These are phyloP conservation scores for Persicaria tinctoria DNA, from an alignment of 148 eudicot species.

Conservation along the genomic window DNA sequence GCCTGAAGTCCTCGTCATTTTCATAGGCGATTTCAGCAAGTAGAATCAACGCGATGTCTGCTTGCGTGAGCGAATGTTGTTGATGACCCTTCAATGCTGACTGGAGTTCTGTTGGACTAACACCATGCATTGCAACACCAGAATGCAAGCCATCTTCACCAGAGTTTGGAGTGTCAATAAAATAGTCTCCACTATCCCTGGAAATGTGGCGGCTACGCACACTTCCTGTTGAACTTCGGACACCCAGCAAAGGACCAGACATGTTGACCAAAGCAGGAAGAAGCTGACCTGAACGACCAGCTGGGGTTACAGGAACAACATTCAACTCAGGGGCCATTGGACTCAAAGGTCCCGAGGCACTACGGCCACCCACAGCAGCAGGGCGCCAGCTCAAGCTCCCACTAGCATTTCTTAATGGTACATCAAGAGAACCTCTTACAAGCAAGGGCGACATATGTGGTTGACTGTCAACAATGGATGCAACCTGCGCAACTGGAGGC, in stretches of 20 bases:
- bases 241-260: slow-evolving; percentile 98
- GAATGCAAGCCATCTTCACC: slow-evolving; percentile 81
- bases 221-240: slow-evolving; percentile 93
- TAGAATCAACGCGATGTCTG: slow-evolving; percentile 91
- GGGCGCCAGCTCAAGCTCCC: slow-evolving; percentile 98
- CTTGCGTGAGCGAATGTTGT: slow-evolving; percentile 90
- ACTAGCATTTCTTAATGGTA: slow-evolving; percentile 75
- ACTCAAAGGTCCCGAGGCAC: slow-evolving; percentile 93
- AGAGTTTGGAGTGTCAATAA: slow-evolving; percentile 94
- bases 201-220: slow-evolving; percentile 95
- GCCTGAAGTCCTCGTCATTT: slow-evolving; percentile 95
- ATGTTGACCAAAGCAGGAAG: slow-evolving; percentile 87
- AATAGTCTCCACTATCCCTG: slow-evolving; percentile 94
- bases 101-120: slow-evolving; percentile 92
- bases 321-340: slow-evolving; percentile 94
- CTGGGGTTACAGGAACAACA: slow-evolving; percentile 64
- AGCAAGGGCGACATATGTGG: slow-evolving; percentile 99
- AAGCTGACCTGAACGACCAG: slow-evolving; percentile 97
- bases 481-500: slow-evolving; percentile 56
- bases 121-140: slow-evolving; percentile 52
- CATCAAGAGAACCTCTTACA: slow-evolving; percentile 95
- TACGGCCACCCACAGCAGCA: slow-evolving; percentile 75
- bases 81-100: slow-evolving; percentile 99
- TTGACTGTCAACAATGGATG: slow-evolving; percentile 68
- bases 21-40: slow-evolving; percentile 98